Evolutionary conservation across 202 grass and related monocot species (phyloP).

Genomic region (Schoenoplectus triqueter): DNA sequence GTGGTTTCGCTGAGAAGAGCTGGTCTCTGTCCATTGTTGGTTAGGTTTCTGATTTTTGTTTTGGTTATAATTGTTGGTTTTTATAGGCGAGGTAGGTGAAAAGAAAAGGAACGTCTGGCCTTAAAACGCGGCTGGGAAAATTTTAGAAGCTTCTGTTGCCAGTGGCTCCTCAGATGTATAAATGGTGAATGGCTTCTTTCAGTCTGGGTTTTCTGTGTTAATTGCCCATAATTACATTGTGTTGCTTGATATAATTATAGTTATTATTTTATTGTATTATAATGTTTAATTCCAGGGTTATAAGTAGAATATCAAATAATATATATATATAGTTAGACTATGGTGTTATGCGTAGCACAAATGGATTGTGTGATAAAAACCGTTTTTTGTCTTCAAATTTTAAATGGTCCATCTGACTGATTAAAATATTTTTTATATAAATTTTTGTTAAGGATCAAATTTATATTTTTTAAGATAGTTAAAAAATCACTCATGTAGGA

Average conservation of each 20-base stretch:
- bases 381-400: too few species aligned
- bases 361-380: too few species aligned
- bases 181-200: background rate
- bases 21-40: constrained; percentile 30
- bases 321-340: too few species aligned
- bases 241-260: background rate
- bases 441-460: too few species aligned
- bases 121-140: constrained; percentile 29
- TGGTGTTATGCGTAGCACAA: too few species aligned
- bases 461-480: too few species aligned
- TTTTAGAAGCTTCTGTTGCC: constrained; percentile 36
- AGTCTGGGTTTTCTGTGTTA: constrained; percentile 10
- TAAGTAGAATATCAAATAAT: too few species aligned
- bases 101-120: constrained; percentile 38
- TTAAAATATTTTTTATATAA: too few species aligned
- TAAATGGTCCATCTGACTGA: too few species aligned
- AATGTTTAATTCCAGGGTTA: too few species aligned
- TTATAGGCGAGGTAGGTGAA: constrained; percentile 39
- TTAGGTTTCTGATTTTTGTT: constrained; percentile 20
- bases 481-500: too few species aligned
- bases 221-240: background rate
- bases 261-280: background rate
- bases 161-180: background rate
- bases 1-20: constrained; percentile 20
- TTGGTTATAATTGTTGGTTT: constrained; percentile 14